Percentiles rank a stretch among this genome's conserved stretches.
Conservation (phyloP, 441 rosid genomes). For the Geranium incanum region DNA sequence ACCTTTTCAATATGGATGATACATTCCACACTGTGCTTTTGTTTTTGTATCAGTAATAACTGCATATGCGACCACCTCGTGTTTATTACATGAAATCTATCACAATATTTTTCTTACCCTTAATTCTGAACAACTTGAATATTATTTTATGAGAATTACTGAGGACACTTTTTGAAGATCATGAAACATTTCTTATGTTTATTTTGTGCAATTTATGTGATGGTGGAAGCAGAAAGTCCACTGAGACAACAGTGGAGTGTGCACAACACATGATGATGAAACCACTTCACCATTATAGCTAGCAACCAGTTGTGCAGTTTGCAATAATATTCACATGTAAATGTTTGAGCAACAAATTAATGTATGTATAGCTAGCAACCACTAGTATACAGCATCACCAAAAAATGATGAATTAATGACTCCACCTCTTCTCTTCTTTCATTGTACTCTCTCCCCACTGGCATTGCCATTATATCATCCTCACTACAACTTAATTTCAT, state of each 20-base stretch:
- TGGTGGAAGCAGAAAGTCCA: slow-evolving; percentile 6
- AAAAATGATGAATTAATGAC: neutral
- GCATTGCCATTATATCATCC: neutral
- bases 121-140: too few relatives aligned
- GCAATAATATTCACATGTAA: neutral
- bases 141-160: too few relatives aligned
- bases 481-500: too few relatives aligned
- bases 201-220: neutral
- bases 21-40: too few relatives aligned
- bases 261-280: slow-evolving; percentile 7
- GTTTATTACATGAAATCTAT: too few relatives aligned
- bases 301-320: neutral
- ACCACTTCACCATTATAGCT: neutral
- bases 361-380: neutral
- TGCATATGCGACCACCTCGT: too few relatives aligned
- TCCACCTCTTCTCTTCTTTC: neutral
- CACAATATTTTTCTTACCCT: too few relatives aligned
- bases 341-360: slow-evolving; percentile 4
- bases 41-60: too few relatives aligned
- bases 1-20: too few relatives aligned
- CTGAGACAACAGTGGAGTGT: neutral
- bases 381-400: neutral
- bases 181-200: neutral
- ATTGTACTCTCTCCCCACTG: neutral
- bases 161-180: too few relatives aligned